Evolutionary conservation across 345 rosid species (phyloP).

Genomic region (Diplotaxis tenuifolia): DNA sequence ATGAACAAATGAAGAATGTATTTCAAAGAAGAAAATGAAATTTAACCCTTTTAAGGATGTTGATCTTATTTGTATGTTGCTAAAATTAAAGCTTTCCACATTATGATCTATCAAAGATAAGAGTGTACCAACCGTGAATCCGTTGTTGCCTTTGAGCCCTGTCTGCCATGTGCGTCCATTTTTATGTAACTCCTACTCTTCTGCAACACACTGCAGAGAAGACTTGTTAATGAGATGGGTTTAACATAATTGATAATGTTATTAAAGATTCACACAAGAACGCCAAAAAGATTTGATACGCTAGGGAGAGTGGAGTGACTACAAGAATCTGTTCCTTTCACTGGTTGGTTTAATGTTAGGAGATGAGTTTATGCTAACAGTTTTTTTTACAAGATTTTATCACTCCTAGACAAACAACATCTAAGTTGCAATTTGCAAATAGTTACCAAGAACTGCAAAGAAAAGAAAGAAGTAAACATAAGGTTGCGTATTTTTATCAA

Average conservation of each 20-base stretch:
- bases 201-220: constrained; percentile 15
- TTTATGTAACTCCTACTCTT: constrained; percentile 10
- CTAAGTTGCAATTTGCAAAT: background rate
- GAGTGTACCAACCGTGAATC: constrained; percentile 19
- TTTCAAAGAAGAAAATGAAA: background rate
- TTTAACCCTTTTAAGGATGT: background rate
- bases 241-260: background rate
- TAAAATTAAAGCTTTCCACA: constrained; percentile 22
- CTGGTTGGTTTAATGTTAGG: no score
- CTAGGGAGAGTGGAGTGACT: background rate
- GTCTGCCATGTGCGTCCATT: background rate
- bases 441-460: background rate
- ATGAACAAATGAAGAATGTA: constrained; percentile 29
- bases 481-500: background rate
- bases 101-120: constrained; percentile 31
- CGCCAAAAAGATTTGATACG: background rate
- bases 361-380: no score
- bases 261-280: background rate
- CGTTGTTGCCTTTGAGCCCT: constrained; percentile 14
- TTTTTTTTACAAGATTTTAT: background rate
- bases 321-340: background rate
- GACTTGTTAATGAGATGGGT: background rate
- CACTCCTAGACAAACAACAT: background rate
- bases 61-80: constrained; percentile 18
- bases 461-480: background rate